Evolutionary conservation across 768 basidiomycete species (phyloP), one percentile per base, ranked within the genome.

Genomic region (Leucocoprinus leucothites): DNA sequence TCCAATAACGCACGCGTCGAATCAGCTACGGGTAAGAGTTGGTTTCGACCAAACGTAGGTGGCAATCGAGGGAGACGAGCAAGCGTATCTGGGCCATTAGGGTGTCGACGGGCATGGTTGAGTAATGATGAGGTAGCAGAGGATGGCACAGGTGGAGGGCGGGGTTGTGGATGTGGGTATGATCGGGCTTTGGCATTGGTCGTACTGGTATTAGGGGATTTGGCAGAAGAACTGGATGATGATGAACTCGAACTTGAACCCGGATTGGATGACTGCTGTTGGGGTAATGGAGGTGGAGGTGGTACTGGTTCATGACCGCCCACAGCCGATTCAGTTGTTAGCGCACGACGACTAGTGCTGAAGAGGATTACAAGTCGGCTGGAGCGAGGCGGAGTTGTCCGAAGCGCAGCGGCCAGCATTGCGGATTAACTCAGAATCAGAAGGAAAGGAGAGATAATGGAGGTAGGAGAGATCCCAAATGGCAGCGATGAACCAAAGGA

Each of bases 1-100:
- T 94, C 90, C 14, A 96, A 79, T 22, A 93, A 74, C 2, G 88
- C 85, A 3, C 91, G 82, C 2, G 87, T 93, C 22, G 87, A 84
- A 65, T 86, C 85, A 11, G 89, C 78, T 7, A 94, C 91, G 0
- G 87, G 81, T 0, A 94, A 76, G 4, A 92, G 76, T 69, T 94
- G 91, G 67, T 94, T 94, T 28, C 81, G 77, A 19, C 91, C 91
- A 69, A 93, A 92, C 0, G 76, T 77, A 1, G 87, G 73, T 0
- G 90, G 89, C 9, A 92, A 79, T 25, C 71, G 69, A 1, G 84
- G 80, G 0, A 87, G 71, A 4, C 67, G 58, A 14, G 67, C 55
- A 58, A 70, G 51, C 6, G 31, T 11, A 5, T 31, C 11, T 31
- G 6, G 31, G 11, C 31, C 31, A 35, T 24, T 22, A n/a, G 26